These are phyloP conservation scores for Penicillium nordicum DNA, from an alignment of 2,329 filamentous ascomycete genomes.

Conservation along the genomic window DNA sequence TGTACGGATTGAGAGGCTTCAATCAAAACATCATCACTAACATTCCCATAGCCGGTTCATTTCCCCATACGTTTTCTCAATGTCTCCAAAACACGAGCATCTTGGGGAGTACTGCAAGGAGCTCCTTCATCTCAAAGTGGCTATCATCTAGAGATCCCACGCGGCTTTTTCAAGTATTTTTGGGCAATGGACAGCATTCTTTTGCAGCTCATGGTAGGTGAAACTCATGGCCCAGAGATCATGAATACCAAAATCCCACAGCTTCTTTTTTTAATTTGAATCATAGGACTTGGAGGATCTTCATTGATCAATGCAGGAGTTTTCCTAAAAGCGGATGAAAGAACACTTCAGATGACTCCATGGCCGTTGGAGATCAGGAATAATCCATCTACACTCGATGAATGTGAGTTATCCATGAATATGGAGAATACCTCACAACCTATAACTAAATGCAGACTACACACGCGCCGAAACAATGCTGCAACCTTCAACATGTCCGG, in stretches of 20 bases:
- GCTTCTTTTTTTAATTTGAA: not conserved
- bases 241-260: not conserved
- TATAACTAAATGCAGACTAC: slow-evolving; percentile 10
- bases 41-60: slow-evolving; percentile 9
- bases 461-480: slow-evolving; percentile 15
- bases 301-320: slow-evolving; percentile 68
- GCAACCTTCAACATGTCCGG: slow-evolving; percentile 15
- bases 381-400: slow-evolving; percentile 27
- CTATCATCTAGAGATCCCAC: slow-evolving; percentile 49
- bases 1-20: slow-evolving; percentile 27
- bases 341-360: slow-evolving; percentile 51
- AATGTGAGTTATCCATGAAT: slow-evolving; percentile 8
- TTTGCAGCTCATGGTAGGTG: slow-evolving; percentile 56
- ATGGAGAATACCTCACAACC: not conserved
- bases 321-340: slow-evolving; percentile 58
- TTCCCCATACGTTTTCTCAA: slow-evolving; percentile 10
- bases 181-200: slow-evolving; percentile 63
- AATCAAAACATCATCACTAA: not conserved
- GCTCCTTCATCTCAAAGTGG: slow-evolving; percentile 2
- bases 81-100: slow-evolving; percentile 11
- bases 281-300: slow-evolving; percentile 55
- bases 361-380: slow-evolving; percentile 50
- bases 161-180: slow-evolving; percentile 61
- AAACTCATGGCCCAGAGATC: too few relatives aligned
- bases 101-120: slow-evolving; percentile 6